Evolutionary conservation across 495 filamentous ascomycete genomes (phyloP), one percentile per base, ranked within the genome.

Genomic region (Glarea lozoyensis): DNA sequence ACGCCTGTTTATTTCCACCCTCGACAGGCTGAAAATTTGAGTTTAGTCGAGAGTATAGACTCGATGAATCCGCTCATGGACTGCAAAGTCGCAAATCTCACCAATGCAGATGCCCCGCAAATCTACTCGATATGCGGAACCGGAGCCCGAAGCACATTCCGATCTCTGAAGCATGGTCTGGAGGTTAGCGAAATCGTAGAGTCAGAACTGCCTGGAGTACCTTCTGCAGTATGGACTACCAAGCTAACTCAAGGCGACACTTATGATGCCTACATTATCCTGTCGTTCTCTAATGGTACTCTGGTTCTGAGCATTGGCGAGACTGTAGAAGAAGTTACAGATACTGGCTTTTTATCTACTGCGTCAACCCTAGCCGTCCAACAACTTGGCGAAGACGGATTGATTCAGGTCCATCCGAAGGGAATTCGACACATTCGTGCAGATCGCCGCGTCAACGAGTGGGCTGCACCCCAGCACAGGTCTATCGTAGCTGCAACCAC

Each of bases 401-500:
- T 99, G 46, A 76, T 97, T 13, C 92, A 99, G 60, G 86, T 97
- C 3, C 92, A 99, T 59, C 88, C 93, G 10, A 85, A 85, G 55
- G 92, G 92, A 42, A 94, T 99, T 45, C 75, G 88, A 33, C 88
- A 94, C 55, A 92, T 99, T 40, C 69, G 74, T 30, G 77, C 84
- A 3, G 81, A 82, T 50, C 78, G 83, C 21, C 77, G 82, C 20
- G 80, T 95, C 25, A 94, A 94, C 56, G 90, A 96, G 55, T 99
- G 92, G 92, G 81, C 84, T 19, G 81, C 86, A 1, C 92, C 92
- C 0, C 82, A 90, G 53, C 88, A 97, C 64, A 79, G 92, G 3
- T 88, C 88, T 1, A 94, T 99, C 50, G 87, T 95, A 27, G 88
- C 93, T n/a, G 90, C 88, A 22, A 81, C 92, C 3, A 88, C 92